Evolutionary conservation across 2,329 filamentous ascomycete species (phyloP).

Genomic region (Juglanconis sp.): DNA sequence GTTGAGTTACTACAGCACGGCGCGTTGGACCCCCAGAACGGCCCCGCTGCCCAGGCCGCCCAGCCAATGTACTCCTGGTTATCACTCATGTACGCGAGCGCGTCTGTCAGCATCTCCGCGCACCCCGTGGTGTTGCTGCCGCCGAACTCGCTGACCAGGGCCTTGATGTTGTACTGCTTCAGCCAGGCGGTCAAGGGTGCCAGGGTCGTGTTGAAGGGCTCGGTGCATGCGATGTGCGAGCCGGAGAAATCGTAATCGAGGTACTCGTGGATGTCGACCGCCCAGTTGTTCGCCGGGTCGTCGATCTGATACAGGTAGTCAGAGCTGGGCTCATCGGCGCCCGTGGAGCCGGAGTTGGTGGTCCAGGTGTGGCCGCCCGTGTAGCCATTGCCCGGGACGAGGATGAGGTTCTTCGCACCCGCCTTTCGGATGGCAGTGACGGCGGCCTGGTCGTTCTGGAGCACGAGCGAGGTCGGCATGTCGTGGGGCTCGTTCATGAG

Average conservation of each 20-base stretch:
- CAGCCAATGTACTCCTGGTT: conserved; percentile 48
- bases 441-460: conserved; percentile 45
- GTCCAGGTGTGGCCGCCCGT: conserved; percentile 47
- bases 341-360: conserved; percentile 27
- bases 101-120: conserved; percentile 36
- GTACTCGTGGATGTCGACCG: conserved; percentile 50
- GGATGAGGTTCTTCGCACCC: conserved; percentile 43
- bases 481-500: conserved; percentile 52
- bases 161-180: conserved; percentile 41
- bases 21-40: conserved; percentile 43
- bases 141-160: conserved; percentile 49
- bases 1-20: conserved; percentile 36
- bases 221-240: conserved; percentile 37
- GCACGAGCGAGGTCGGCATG: conserved; percentile 42
- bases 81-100: conserved; percentile 44
- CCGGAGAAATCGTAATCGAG: conserved; percentile 48
- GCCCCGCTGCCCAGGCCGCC: conserved; percentile 49
- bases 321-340: conserved; percentile 35
- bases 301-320: conserved; percentile 38
- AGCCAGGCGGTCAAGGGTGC: conserved; percentile 43
- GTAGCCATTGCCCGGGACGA: conserved; percentile 48
- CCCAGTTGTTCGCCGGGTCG: conserved; percentile 46
- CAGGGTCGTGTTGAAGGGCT: conserved; percentile 36
- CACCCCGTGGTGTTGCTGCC: conserved; percentile 42
- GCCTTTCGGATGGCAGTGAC: conserved; percentile 41